Evolutionary conservation across 305 asterid species (phyloP), one percentile per base, ranked within the genome.

Genomic region (Fraxinus dipetala): DNA sequence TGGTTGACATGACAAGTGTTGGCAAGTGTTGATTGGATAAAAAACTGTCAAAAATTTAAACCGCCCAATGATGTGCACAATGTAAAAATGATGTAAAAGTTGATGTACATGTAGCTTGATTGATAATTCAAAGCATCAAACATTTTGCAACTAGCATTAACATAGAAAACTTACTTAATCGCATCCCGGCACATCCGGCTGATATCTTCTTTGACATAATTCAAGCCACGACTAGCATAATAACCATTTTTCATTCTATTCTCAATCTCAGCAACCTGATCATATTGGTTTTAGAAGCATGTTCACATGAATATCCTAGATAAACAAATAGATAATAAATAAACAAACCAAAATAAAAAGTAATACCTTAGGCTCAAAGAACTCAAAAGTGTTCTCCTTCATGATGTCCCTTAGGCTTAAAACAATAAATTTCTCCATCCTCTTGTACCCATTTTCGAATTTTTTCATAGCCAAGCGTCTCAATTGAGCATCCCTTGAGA

Each of bases 131-230:
- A 30, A 67, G 22, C 18, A 28, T 28, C 74, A 67, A 67, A 67
- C 18, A 1, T 8, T 67, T 28, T 34, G 76, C 40, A 82, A 48
- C 51, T 32, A 63, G 86, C 74, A 67, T 32, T 16, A 24, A 31
- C 31, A 22, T 72, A 75, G 22, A 75, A 75, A 77, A 88, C 97
- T 89, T 91, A 95, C 99, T 89, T 95, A 83, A 96, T 95, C 28
- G 98, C 99, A 82, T 93, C 98, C 83, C 91, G 90, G 81, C 99
- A 96, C 98, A 96, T 95, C 63, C 92, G 92, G 35, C 95, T 87
- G 80, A 96, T 93, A 87, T 96, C 98, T 72, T 93, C 99, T 86
- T 93, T 96, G 85, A 95, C 82, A 83, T 95, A 87, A 72, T 86
- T 93, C 88, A 95, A 88, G 80, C 99, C 99, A 80, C 96, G 97